Conservation (phyloP, 441 rosid species). For the Euphorbia celastroides region DNA sequence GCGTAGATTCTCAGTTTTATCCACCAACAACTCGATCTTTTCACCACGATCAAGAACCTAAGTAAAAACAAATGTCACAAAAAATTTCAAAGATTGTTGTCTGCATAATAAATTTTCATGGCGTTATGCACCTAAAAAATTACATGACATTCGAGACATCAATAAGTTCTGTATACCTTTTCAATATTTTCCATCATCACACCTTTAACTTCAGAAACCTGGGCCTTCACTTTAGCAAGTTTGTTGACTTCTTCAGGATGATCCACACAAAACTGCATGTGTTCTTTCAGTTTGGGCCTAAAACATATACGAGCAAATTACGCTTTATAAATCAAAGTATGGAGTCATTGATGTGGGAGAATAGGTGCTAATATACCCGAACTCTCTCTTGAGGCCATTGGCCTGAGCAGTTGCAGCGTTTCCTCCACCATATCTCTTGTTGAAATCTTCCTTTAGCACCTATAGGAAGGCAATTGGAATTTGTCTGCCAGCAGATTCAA, state of each 20-base stretch:
- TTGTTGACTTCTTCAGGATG: conserved; percentile 73
- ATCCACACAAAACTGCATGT: conserved; percentile 76
- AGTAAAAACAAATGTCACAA: conserved; percentile 9
- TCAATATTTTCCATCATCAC: conserved; percentile 89
- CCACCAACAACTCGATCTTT: conserved; percentile 93
- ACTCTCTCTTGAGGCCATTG: conserved; percentile 70
- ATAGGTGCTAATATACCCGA: conserved; percentile 45
- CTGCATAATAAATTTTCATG: background rate
- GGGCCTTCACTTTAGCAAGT: conserved; percentile 76
- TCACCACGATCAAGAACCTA: conserved; percentile 99
- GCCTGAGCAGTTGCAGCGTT: conserved; percentile 80
- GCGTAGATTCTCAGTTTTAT: conserved; percentile 94
- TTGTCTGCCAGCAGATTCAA: conserved; percentile 83
- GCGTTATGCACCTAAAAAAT: background rate
- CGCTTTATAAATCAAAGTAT: background rate
- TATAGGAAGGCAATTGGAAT: conserved; percentile 89
- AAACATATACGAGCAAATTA: background rate
- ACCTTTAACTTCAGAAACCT: conserved; percentile 84
- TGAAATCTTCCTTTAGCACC: conserved; percentile 83
- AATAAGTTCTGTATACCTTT: conserved; percentile 39
- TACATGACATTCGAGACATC: background rate
- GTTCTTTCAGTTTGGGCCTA: conserved; percentile 73
- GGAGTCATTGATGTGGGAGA: background rate
- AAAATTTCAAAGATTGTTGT: background rate
- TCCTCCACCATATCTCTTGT: conserved; percentile 71